Evolutionary conservation across 306 rosid species (phyloP), one percentile per base, ranked within the genome.

Genomic region (Corylus americana): DNA sequence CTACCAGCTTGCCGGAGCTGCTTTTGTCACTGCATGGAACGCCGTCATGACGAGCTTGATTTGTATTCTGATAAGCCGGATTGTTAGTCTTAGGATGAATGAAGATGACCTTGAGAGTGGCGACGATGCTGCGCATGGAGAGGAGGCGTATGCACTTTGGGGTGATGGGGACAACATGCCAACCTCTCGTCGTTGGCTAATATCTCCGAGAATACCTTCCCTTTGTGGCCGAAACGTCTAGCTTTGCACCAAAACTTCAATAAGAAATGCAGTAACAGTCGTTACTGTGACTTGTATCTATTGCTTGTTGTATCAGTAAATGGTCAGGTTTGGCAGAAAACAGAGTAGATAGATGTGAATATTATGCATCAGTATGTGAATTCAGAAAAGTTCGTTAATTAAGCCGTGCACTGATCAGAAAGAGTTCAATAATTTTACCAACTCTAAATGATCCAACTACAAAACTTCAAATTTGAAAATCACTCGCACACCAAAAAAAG

Each of bases 121-220:
- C 55, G 97, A 91, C 11, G 96, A 89, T 77, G 96, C 92, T 4
- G 91, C 63, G 55, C 97, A 91, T 16, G 96, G 96, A 11, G 96
- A 92, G 81, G 96, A 91, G 79, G 92, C 90, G 10, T 89, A 88
- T 8, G 93, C 92, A 0, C 78, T 92, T 63, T 92, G 97, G 97
- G 97, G 91, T 5, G 92, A 92, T n/a, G 95, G 97, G 7, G 93
- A 87, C 16, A 85, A 70, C 50, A 70, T 64, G 78, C 35, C 82
- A 0, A 27, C 81, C 10, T 37, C 88, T 17, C 82, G 80, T 69
- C 78, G 84, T 39, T 76, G 82, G 75, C 80, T 66, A 63, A 76
- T 73, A 47, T 11, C 80, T 20, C 87, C 85, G 0, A 71, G 80
- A 63, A 39, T 88, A 9, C 89, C 87, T 55, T 85, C 89, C 9